These are phyloP conservation scores for Hypericum perforatum DNA, from an alignment of 345 rosid genomes.

Conservation along the genomic window DNA sequence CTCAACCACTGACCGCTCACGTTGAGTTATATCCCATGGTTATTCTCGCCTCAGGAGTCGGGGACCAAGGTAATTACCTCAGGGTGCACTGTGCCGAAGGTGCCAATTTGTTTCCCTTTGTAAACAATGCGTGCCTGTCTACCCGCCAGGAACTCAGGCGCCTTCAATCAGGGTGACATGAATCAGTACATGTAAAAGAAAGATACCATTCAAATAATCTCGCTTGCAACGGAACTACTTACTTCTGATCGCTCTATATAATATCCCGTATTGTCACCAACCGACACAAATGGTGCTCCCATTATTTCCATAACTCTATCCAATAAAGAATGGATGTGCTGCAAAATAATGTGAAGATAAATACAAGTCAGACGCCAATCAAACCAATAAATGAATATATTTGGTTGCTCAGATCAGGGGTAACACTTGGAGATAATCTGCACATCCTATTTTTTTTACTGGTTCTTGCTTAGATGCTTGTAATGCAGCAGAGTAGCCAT, in stretches of 20 bases:
- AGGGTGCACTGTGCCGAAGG: slow-evolving; percentile 83
- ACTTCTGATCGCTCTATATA: slow-evolving; percentile 53
- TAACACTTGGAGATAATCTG: too few species aligned
- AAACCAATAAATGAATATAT: too few species aligned
- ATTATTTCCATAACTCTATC: slow-evolving; percentile 89
- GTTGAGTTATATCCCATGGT: too few species aligned
- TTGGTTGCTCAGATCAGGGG: too few species aligned
- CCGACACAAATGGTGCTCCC: slow-evolving; percentile 54
- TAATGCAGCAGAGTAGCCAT: not conserved
- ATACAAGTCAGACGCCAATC: not conserved
- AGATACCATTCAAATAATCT: not conserved
- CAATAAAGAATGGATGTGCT: slow-evolving; percentile 81
- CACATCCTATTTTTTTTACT: too few species aligned
- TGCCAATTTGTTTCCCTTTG: slow-evolving; percentile 61
- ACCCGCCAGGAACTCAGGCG: slow-evolving; percentile 66
- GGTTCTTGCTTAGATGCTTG: too few species aligned
- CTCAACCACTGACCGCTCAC: not conserved
- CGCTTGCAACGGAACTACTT: slow-evolving; percentile 19
- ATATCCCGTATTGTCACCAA: slow-evolving; percentile 48
- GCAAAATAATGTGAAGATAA: slow-evolving; percentile 12
- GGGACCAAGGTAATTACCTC: slow-evolving; percentile 31
- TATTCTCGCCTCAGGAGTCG: too few species aligned
- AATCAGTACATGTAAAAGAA: not conserved
- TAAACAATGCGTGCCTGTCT: slow-evolving; percentile 78
- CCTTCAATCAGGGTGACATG: slow-evolving; percentile 31